Base-by-base conservation (phyloP, 1,284 basidiomycete genomes). In the Dichomitus squalens region DNA sequence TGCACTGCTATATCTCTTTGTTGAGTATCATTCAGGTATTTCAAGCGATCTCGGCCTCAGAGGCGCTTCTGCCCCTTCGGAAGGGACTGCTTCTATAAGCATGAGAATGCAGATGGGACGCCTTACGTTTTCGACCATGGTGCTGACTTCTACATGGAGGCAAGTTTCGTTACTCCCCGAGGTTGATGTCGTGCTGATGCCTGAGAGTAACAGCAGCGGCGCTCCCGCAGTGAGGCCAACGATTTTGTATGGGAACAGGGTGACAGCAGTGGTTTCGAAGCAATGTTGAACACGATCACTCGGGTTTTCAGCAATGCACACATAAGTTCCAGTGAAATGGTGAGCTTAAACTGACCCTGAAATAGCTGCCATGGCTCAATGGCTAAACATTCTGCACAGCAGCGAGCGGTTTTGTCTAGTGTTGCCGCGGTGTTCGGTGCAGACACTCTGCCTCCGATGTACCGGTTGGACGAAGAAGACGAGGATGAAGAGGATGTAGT, bases 31-130 rank as follows among this genome's bases (percentile, higher is more conserved):
- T 11, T 49, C 21, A 88, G 88, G 53, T 84, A 90, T 66, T 92
- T 91, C 68, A 73, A 80, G 55, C 66, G 74, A 43, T 85, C 87
- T n/a, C 66, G 65, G 4, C 66, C 72, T 1, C 58, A 68, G 31
- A 74, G 75, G 38, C 82, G 84, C 0, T 79, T 78, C 52, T 92
- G 89, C 70, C 89, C 88, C 1, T 92, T 88, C 61, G 90, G 89
- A 27, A 77, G 76, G 43, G 88, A 92, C 55, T 92, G 89, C 67
- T 90, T 91, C 68, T 92, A 90, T 67, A 79, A 83, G 64, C 89
- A 92, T 66, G 66, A 75, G 50, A 85, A 87, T 31, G 70, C 72
- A 1, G 88, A 92, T 64, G 89, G 90, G 7, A 82, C 86, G 4
- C 74, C 76, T 0, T 76, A 84, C 63, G 64, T 80, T 1, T 88